Base-by-base conservation (phyloP, 768 basidiomycete genomes). In the Lactarius akahatsu region DNA sequence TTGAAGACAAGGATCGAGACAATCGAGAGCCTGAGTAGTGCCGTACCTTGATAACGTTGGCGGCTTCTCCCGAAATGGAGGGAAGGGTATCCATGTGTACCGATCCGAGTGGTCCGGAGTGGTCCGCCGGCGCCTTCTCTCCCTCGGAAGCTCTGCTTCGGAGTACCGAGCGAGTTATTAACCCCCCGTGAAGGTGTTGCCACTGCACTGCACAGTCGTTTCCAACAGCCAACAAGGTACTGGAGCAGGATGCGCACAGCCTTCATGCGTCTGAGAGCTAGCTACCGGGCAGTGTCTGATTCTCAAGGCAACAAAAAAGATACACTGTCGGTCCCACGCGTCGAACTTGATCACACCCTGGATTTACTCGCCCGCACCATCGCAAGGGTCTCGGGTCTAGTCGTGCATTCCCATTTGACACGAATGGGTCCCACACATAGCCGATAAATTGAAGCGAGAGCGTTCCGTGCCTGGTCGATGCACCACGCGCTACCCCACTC, bases 351-450 rank as follows among this genome's bases (percentile, higher is more conserved):
- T 71, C 89, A 90, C 2, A 83, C 83, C 1, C 75, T 91, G 26
- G 91, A 96, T 74, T 94, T 94, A 74, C 73, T 85, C 50, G 91
- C 91, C 6, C 92, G 93, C 4, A 91, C 91, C 0, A 77, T 87
- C 40, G 86, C 87, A 64, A 83, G 85, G 13, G 71, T 74, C 47
- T 73, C 73, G 20, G 74, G 73, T 20, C 45, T 77, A 8, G 67
- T 68, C 13, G 75, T 77, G 23, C 74, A 11, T 75, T 74, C 63
- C 76, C 75, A 1, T 76, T 77, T 40, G 76, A 76, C 67, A 76
- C 76, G 32, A 74, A 75, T 77, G 60, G 57, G 73, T 52, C 43
- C 11, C 38, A 20, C 16, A 38, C 59, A 58, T 26, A 74, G 40
- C 45, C 45, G 10, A n/a, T n/a, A 8, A 45, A 43, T n/a, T 50